Evolutionary conservation across 352 stramenopile species (phyloP).

Genomic region (Globisporangium perplexum): DNA sequence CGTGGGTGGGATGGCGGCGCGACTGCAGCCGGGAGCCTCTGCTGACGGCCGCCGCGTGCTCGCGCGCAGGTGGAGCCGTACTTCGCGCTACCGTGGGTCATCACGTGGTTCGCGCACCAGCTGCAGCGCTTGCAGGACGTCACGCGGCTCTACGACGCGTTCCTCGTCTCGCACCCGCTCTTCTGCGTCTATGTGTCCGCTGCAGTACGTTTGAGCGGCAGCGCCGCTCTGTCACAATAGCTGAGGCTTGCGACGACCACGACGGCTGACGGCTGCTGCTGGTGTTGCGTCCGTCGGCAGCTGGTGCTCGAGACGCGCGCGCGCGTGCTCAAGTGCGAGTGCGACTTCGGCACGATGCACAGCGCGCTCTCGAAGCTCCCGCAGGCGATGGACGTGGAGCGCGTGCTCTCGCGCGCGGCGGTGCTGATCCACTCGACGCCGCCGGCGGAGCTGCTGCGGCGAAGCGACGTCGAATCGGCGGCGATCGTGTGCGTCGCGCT

Average conservation of each 20-base stretch:
- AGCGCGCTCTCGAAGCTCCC: conserved; percentile 66
- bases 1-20: no score
- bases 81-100: conserved; percentile 91
- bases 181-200: conserved; percentile 90
- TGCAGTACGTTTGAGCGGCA: conserved; percentile 35
- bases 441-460: conserved; percentile 27
- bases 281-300: conserved; percentile 8
- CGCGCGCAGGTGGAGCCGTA: conserved; percentile 86
- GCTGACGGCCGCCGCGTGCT: background rate
- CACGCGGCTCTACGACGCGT: conserved; percentile 90
- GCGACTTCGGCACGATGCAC: conserved; percentile 77
- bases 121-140: conserved; percentile 84
- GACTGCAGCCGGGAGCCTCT: background rate
- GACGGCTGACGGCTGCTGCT: background rate
- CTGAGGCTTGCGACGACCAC: no score
- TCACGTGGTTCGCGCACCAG: conserved; percentile 95
- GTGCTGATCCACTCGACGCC: conserved; percentile 56
- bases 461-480: conserved; percentile 14
- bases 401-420: conserved; percentile 43
- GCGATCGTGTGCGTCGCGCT: conserved; percentile 14
- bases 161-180: conserved; percentile 90
- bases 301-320: conserved; percentile 46
- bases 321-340: conserved; percentile 61
- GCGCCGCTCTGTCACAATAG: background rate
- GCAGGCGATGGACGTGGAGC: conserved; percentile 67